Evolutionary conservation across 352 stramenopile species (phyloP).

Genomic region (Pythium diclinum): DNA sequence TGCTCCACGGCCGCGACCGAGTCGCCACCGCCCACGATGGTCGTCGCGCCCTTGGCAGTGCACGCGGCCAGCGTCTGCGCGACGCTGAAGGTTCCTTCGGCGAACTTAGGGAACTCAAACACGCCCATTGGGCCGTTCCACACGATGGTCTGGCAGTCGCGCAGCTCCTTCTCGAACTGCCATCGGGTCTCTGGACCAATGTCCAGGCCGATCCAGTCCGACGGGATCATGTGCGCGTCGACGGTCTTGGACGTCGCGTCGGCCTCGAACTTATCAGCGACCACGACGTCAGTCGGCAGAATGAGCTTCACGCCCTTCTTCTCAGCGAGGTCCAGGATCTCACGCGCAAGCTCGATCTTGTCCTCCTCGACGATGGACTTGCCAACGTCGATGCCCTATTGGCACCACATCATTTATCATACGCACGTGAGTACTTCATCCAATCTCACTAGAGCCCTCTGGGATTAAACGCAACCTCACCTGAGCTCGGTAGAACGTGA

Average conservation of each 20-base stretch:
- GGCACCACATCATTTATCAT: background rate
- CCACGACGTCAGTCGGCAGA: slow-evolving; percentile 92
- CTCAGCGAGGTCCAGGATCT: slow-evolving; percentile 89
- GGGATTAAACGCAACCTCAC: slow-evolving; percentile 17
- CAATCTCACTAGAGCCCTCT: background rate
- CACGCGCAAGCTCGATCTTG: slow-evolving; percentile 91
- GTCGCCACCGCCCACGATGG: slow-evolving; percentile 94
- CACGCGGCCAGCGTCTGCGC: slow-evolving; percentile 90
- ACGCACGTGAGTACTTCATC: too few relatives aligned
- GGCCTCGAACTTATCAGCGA: slow-evolving; percentile 88
- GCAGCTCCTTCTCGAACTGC: slow-evolving; percentile 81
- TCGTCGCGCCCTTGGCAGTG: slow-evolving; percentile 76
- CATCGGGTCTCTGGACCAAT: slow-evolving; percentile 60
- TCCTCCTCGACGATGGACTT: slow-evolving; percentile 95
- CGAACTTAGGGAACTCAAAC: slow-evolving; percentile 97
- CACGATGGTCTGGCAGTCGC: slow-evolving; percentile 90
- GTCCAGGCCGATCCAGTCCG: slow-evolving; percentile 96
- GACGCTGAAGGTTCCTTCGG: slow-evolving; percentile 91
- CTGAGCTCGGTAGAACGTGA: slow-evolving; percentile 97
- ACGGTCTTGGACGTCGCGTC: slow-evolving; percentile 64
- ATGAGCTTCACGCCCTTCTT: slow-evolving; percentile 87
- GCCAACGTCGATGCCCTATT: slow-evolving; percentile 90
- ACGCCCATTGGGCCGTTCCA: slow-evolving; percentile 97
- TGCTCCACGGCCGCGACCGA: slow-evolving; percentile 95
- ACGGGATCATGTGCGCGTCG: slow-evolving; percentile 84